Base-by-base conservation (phyloP, 371 early-diverging fungal species). In the Polyrhizophydium stewartii region DNA sequence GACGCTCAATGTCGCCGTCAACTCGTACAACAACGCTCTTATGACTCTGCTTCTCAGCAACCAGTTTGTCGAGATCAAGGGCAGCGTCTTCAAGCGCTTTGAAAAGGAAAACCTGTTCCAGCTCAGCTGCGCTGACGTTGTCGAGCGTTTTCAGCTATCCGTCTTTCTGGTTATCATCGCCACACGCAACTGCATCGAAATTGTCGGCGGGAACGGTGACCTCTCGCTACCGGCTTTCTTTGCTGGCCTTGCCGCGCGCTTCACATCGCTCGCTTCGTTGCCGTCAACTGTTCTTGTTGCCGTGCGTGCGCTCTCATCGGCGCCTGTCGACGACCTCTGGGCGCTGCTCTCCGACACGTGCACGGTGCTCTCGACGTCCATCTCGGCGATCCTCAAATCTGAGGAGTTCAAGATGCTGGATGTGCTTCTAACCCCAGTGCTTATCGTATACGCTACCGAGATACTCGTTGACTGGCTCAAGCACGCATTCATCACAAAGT, bases 31-130 rank as follows among this genome's bases (percentile, higher is more conserved):
- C 57, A 95, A 95, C 69, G 91, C 93, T 2, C 75, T 98, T 33
- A 71, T 97, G 31, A 90, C 97, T 6, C 68, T 98, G 43, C 81
- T 98, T 35, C 85, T 98, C 47, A 91, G 92, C 25, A 97, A 97
- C 63, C 99, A 97, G 74, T 98, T 98, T 83, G 93, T 94, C 19
- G 99, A 98, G 69, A 94, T 98, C 71, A 98, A 98, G 67, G 87
- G 92, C 64, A 86, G 87, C 53, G 97, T 98, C 0, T 97, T 97
- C 65, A 98, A 98, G 66, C 86, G 85, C 60, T 96, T 93, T 80
- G 98, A 97, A 73, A 85, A 86, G 64, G 97, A 96, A 65, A 95
- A 94, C 66, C 75, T 98, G 56, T 98, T 97, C 71, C 96, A 97
- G 67, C 66, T 97, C 25, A 43, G 32, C 47, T 58, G 43, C 21